Conservation (phyloP, 352 stramenopile species). For the Phytophthora fragariaefolia region DNA sequence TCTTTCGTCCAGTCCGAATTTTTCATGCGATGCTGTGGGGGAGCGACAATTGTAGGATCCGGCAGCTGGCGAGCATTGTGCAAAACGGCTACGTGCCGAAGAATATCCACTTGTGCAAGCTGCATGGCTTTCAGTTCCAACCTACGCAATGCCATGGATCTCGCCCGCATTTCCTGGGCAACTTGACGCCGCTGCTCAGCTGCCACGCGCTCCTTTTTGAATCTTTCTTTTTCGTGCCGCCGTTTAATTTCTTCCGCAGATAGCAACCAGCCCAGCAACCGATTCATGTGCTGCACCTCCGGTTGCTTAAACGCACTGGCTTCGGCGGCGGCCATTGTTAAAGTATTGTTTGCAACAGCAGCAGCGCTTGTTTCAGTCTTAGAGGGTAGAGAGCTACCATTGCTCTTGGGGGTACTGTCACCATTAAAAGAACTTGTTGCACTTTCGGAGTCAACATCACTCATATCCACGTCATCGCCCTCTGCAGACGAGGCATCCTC, state of each 20-base stretch:
- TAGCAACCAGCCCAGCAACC: constrained; percentile 84
- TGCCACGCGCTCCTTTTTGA: constrained; percentile 76
- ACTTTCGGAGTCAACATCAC: constrained; percentile 59
- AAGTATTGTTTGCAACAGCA: constrained; percentile 8
- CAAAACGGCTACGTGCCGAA: constrained; percentile 72
- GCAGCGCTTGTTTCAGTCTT: constrained; percentile 32
- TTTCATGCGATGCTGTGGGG: constrained; percentile 74
- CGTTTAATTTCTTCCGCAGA: constrained; percentile 87
- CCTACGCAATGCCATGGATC: constrained; percentile 63
- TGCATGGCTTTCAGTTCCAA: constrained; percentile 88
- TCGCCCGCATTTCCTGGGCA: constrained; percentile 73
- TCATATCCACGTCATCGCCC: constrained; percentile 43
- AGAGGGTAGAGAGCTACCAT: constrained; percentile 19
- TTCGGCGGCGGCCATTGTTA: not conserved
- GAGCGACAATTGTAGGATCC: constrained; percentile 32
- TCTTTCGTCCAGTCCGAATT: constrained; percentile 88
- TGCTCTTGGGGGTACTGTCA: constrained; percentile 37
- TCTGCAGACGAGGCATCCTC: constrained; percentile 13
- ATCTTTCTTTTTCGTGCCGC: constrained; percentile 78
- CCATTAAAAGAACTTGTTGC: constrained; percentile 49
- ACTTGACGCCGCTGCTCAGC: constrained; percentile 79
- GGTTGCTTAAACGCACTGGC: constrained; percentile 81
- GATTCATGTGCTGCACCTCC: constrained; percentile 91
- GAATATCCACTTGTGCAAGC: constrained; percentile 80
- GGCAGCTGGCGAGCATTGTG: constrained; percentile 75